phyloP scores from a whole-genome alignment of 2,329 filamentous ascomycete genomes.

The Stagonosporopsis chrysanthemi region DNA sequence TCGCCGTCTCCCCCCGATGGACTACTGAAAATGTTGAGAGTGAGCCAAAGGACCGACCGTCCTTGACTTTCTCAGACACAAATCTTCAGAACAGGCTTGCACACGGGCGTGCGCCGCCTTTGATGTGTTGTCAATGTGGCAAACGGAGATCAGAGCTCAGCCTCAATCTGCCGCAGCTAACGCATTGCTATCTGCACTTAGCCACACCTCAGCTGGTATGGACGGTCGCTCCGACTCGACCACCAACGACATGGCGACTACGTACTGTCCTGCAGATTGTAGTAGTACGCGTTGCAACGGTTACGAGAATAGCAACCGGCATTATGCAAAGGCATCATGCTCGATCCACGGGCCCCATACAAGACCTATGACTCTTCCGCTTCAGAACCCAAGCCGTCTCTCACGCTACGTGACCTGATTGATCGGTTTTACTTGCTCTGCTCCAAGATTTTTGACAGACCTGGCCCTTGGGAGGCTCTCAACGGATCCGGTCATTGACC shows the following conservation, averaged over 20 bases:
- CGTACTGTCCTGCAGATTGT: constrained; percentile 11
- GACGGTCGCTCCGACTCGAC: constrained; percentile 38
- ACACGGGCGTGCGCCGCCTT: constrained; percentile 24
- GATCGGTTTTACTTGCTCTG: constrained; percentile 29
- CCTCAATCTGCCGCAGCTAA: constrained; percentile 40
- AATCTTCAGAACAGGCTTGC: constrained; percentile 7
- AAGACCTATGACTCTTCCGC: constrained; percentile 45
- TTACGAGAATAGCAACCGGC: constrained; percentile 40
- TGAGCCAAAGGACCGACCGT: constrained; percentile 24
- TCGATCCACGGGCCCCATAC: constrained; percentile 27
- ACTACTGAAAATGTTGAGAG: constrained; percentile 36
- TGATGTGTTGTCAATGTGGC: constrained; percentile 46
- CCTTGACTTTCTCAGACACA: constrained; percentile 15
- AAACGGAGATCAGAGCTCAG: constrained; percentile 41
- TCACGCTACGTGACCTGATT: constrained; percentile 40
- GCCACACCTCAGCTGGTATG: constrained; percentile 42
- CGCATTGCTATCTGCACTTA: constrained; percentile 32
- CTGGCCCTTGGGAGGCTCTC: constrained; percentile 30
- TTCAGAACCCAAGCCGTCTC: constrained; percentile 31
- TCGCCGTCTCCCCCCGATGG: constrained; percentile 28
- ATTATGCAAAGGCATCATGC: constrained; percentile 30
- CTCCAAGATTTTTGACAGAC: constrained; percentile 16
- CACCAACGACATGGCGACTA: constrained; percentile 12
- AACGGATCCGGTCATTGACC: constrained; percentile 28
- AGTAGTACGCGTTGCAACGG: constrained; percentile 24